Evolutionary conservation across 495 filamentous ascomycete species (phyloP).

Genomic region (Tuber umbilicatum): DNA sequence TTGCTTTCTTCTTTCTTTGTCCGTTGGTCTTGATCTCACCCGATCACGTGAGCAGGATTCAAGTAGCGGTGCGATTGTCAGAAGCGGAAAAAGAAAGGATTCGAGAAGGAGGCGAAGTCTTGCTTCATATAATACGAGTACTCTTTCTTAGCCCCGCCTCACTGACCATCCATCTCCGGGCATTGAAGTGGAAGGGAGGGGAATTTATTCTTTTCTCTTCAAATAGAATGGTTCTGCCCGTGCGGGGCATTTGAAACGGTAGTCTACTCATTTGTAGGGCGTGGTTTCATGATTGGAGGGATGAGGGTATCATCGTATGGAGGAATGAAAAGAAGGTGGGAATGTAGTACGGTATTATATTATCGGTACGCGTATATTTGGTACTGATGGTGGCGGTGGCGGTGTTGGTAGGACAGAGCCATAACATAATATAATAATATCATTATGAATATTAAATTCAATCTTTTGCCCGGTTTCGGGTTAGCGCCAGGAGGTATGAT

Average conservation of each 20-base stretch:
- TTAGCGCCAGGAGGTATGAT: not conserved
- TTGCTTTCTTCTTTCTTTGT: not conserved
- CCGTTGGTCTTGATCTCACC: not conserved
- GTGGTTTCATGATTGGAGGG: not conserved
- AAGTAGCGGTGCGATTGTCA: not conserved
- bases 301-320: not conserved
- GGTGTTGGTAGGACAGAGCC: not conserved
- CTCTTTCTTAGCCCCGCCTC: not conserved
- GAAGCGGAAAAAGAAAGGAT: not conserved
- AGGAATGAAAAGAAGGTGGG: not conserved
- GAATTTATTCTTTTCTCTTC: not conserved
- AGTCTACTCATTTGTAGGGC: not conserved
- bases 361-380: not conserved
- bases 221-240: not conserved
- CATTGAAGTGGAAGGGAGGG: not conserved
- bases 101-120: not conserved
- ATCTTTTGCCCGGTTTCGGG: not conserved
- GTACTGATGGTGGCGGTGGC: not conserved
- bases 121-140: too few relatives aligned
- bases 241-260: not conserved
- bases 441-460: too few relatives aligned
- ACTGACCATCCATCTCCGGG: not conserved
- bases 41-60: not conserved
- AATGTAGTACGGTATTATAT: not conserved
- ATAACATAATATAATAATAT: too few relatives aligned